A percentile compares a stretch with the other conserved stretches of the same genome.
Evolutionary conservation across 2,329 filamentous ascomycete genomes (phyloP).

Genomic region (Massarina eburnea): DNA sequence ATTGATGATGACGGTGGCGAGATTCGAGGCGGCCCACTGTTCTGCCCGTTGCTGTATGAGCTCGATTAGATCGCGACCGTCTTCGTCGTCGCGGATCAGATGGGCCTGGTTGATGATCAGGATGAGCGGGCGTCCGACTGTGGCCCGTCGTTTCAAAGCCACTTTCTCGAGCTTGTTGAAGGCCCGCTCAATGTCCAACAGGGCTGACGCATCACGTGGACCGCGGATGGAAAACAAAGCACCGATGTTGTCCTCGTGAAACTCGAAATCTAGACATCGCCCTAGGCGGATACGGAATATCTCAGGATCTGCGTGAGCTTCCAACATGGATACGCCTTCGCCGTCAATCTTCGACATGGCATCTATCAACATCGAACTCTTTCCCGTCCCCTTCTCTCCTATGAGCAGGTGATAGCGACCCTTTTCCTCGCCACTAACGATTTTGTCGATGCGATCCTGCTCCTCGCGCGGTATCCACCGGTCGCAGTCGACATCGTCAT

Average conservation of each 20-base stretch:
- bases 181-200: slow-evolving; percentile 93
- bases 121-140: slow-evolving; percentile 71
- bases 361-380: slow-evolving; percentile 94
- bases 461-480: slow-evolving; percentile 86
- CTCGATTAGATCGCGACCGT: slow-evolving; percentile 90
- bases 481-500: slow-evolving; percentile 57
- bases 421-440: slow-evolving; percentile 69
- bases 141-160: slow-evolving; percentile 69
- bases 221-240: slow-evolving; percentile 93
- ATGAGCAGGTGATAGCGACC: slow-evolving; percentile 92
- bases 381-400: slow-evolving; percentile 94
- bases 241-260: slow-evolving; percentile 96
- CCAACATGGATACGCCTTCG: slow-evolving; percentile 89
- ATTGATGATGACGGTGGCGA: slow-evolving; percentile 93
- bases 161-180: slow-evolving; percentile 99
- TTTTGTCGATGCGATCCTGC: slow-evolving; percentile 78
- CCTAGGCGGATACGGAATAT: slow-evolving; percentile 92
- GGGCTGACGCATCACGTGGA: slow-evolving; percentile 84
- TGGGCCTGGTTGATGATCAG: slow-evolving; percentile 94
- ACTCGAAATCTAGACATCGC: slow-evolving; percentile 94
- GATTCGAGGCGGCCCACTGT: slow-evolving; percentile 89
- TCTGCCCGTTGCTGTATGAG: slow-evolving; percentile 94
- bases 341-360: slow-evolving; percentile 92
- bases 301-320: slow-evolving; percentile 91
- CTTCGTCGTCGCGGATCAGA: slow-evolving; percentile 85